These are phyloP conservation scores for Candida freyschussii DNA, from an alignment of 1,139 yeast genomes.

Conservation along the genomic window DNA sequence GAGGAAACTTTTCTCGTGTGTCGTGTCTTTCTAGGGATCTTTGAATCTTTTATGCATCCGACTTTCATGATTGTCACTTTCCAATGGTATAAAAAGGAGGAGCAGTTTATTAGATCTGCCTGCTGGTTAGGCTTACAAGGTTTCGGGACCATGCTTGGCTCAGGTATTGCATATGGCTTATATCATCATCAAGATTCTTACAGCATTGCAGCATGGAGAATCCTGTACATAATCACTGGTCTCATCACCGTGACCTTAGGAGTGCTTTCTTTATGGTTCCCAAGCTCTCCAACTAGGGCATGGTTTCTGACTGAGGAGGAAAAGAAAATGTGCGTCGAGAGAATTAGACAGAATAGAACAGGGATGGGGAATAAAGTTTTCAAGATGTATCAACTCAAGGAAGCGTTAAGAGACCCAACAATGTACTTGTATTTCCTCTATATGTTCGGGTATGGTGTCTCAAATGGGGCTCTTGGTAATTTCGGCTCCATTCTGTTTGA, in stretches of 20 bases:
- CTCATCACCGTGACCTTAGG: conserved; percentile 35
- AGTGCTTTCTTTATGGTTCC: conserved; percentile 39
- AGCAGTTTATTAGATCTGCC: conserved; percentile 37
- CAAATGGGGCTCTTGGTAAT: conserved; percentile 50
- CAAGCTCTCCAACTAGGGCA: conserved; percentile 46
- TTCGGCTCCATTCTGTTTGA: conserved; percentile 38
- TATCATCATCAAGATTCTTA: conserved; percentile 31
- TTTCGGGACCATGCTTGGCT: conserved; percentile 37
- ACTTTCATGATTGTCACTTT: conserved; percentile 49
- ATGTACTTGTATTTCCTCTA: conserved; percentile 42
- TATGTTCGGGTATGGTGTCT: conserved; percentile 40
- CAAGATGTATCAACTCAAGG: conserved; percentile 45
- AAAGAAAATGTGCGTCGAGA: conserved; percentile 44
- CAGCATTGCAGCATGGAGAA: conserved; percentile 42
- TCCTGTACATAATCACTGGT: conserved; percentile 45
- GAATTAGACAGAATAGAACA: conserved; percentile 43
- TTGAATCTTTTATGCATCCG: conserved; percentile 47
- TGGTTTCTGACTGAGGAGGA: conserved; percentile 50
- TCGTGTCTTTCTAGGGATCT: conserved; percentile 42
- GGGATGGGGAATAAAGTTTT: conserved; percentile 56
- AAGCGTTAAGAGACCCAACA: conserved; percentile 37
- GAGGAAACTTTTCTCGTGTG: conserved; percentile 13
- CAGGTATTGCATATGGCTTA: conserved; percentile 46
- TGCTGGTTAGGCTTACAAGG: conserved; percentile 54
- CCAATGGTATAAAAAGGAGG: conserved; percentile 50